phyloP scores from a whole-genome alignment of 2,329 filamentous ascomycete species.

The Pseudocercospora musae region DNA sequence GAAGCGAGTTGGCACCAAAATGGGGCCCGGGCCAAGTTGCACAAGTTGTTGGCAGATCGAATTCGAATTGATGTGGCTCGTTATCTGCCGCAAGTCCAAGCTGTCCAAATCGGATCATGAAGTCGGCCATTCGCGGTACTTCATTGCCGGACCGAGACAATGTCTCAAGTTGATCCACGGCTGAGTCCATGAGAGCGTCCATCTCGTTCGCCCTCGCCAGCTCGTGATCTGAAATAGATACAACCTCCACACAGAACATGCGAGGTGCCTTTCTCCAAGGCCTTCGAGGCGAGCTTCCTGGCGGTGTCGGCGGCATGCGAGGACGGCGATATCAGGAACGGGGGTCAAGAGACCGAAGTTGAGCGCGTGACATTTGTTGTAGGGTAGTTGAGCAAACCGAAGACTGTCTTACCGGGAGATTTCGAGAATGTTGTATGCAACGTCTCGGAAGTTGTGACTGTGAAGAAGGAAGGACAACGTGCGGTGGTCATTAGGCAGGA shows the following conservation, averaged over 20 bases:
- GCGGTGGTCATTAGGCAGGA: neutral
- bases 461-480: neutral
- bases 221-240: constrained; percentile 20
- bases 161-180: constrained; percentile 22
- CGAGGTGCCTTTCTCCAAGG: neutral
- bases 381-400: neutral
- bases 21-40: constrained; percentile 17
- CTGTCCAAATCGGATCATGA: constrained; percentile 16
- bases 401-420: neutral
- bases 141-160: constrained; percentile 10
- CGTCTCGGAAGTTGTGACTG: neutral
- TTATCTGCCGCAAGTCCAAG: constrained; percentile 8
- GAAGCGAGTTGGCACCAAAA: constrained; percentile 19
- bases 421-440: neutral
- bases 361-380: neutral
- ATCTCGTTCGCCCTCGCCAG: constrained; percentile 7
- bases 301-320: constrained; percentile 3
- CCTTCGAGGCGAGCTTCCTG: neutral
- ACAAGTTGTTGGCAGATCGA: constrained; percentile 18
- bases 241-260: constrained; percentile 9
- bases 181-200: constrained; percentile 16
- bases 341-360: neutral
- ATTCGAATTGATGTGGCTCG: constrained; percentile 12
- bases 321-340: neutral
- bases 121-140: constrained; percentile 8